These are phyloP conservation scores for Pichia sp. DNA, from an alignment of 1,139 yeast species.

Conservation along the genomic window DNA sequence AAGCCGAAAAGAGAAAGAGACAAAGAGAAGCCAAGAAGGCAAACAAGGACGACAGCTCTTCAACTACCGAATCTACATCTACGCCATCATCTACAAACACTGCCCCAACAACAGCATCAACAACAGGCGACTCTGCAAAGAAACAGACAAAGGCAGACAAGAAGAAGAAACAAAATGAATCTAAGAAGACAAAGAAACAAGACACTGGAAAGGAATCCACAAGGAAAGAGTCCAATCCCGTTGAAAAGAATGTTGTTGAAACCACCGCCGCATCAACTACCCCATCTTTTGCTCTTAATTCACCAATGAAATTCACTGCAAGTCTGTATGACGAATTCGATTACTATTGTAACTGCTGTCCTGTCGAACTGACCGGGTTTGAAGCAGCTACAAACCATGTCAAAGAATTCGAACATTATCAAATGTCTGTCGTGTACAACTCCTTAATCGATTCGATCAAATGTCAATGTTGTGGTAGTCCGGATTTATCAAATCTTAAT, in stretches of 20 bases:
- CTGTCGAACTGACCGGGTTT: conserved; percentile 10
- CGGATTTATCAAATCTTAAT: conserved; percentile 3
- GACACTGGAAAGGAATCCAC: not conserved
- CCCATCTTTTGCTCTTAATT: no score
- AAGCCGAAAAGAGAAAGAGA: not conserved
- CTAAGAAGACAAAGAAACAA: not conserved
- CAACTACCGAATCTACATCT: no score
- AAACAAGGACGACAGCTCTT: not conserved
- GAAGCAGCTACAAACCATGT: conserved; percentile 7
- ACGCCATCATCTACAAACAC: not conserved
- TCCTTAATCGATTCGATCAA: conserved; percentile 8
- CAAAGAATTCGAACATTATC: conserved; percentile 5
- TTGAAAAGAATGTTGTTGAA: not conserved
- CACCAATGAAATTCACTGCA: conserved; percentile 3
- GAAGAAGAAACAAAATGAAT: not conserved
- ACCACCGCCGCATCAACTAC: no score
- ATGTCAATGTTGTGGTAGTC: conserved; percentile 16
- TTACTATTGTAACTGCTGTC: conserved; percentile 14
- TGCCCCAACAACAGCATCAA: no score
- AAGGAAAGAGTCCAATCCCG: not conserved
- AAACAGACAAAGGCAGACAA: not conserved
- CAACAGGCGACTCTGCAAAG: no score
- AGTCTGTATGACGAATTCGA: conserved; percentile 6
- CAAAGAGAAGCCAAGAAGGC: not conserved
- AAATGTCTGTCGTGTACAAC: conserved; percentile 7